phyloP scores from a whole-genome alignment of 148 eudicot genomes.

The Nepenthes mirabilis region DNA sequence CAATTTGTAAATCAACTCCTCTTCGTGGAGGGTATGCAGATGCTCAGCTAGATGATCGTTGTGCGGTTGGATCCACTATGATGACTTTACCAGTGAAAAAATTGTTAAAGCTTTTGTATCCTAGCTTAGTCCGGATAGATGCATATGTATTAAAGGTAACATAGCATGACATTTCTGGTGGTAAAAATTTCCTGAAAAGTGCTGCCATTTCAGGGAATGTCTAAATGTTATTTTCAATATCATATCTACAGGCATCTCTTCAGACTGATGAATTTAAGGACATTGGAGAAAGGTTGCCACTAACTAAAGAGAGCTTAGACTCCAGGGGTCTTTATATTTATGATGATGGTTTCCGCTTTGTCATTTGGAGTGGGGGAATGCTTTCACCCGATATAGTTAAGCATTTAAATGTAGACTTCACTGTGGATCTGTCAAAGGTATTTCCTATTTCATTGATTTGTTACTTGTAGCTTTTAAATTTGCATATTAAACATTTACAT shows the following conservation, averaged over 20 bases:
- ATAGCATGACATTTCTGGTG: not conserved
- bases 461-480: not conserved
- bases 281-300: conserved; percentile 42
- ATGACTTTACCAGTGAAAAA: conserved; percentile 84
- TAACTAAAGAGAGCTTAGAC: conserved; percentile 79
- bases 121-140: conserved; percentile 71
- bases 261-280: conserved; percentile 25
- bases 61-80: conserved; percentile 88
- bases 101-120: conserved; percentile 76
- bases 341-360: conserved; percentile 91
- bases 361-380: conserved; percentile 90
- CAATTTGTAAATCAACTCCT: conserved; percentile 65
- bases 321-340: conserved; percentile 77
- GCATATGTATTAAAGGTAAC: conserved; percentile 61
- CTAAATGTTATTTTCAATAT: not conserved
- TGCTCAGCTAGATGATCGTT: conserved; percentile 86
- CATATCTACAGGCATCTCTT: conserved; percentile 30
- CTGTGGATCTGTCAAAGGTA: conserved; percentile 74
- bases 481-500: too few species aligned
- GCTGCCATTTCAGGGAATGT: conserved; percentile 7
- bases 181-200: conserved; percentile 4
- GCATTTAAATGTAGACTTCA: conserved; percentile 59
- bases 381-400: conserved; percentile 65
- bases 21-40: conserved; percentile 90
- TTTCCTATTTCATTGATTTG: conserved; percentile 1